Conservation (phyloP, 371 early-diverging fungal genomes). For the Entomophthora muscae region DNA sequence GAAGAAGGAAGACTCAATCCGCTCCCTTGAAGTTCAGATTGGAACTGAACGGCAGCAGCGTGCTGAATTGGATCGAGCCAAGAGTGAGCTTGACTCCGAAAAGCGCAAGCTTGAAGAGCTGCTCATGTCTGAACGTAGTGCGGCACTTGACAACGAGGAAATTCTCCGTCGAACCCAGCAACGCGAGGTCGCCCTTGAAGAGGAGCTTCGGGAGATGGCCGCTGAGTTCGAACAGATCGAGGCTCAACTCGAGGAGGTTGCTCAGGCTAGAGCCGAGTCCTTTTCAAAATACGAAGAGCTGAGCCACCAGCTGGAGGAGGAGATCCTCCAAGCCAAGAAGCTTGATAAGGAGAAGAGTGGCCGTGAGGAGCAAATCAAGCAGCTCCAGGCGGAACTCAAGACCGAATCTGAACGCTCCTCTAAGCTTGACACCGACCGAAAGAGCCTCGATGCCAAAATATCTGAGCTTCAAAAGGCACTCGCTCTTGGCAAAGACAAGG, state of each 20-base stretch:
- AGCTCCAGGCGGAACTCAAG: conserved; percentile 28
- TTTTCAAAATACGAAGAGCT: conserved; percentile 22
- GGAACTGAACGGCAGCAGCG: conserved; percentile 29
- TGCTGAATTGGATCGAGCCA: conserved; percentile 23
- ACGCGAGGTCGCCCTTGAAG: conserved; percentile 41
- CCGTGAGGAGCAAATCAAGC: conserved; percentile 29
- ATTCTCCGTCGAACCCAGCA: conserved; percentile 55
- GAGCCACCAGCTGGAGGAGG: conserved; percentile 24
- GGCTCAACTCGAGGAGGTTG: conserved; percentile 30
- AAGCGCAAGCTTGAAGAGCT: conserved; percentile 44
- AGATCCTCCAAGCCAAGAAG: conserved; percentile 23
- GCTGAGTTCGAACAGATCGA: conserved; percentile 44
- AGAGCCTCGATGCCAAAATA: conserved; percentile 30
- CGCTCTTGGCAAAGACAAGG: conserved; percentile 19
- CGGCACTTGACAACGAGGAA: conserved; percentile 60
- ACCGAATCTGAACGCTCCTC: conserved; percentile 17
- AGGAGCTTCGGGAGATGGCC: conserved; percentile 39
- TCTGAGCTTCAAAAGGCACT: conserved; percentile 34
- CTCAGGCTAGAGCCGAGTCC: conserved; percentile 24
- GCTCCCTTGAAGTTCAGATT: conserved; percentile 34
- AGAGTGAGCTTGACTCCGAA: conserved; percentile 33
- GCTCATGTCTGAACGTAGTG: conserved; percentile 44
- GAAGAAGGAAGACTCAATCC: conserved; percentile 37
- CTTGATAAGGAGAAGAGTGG: conserved; percentile 36
- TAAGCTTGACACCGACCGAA: conserved; percentile 33